Percentiles rank a stretch among this genome's conserved stretches.
Evolutionary conservation across 345 rosid genomes (phyloP).

Genomic region (Populus davidiana): DNA sequence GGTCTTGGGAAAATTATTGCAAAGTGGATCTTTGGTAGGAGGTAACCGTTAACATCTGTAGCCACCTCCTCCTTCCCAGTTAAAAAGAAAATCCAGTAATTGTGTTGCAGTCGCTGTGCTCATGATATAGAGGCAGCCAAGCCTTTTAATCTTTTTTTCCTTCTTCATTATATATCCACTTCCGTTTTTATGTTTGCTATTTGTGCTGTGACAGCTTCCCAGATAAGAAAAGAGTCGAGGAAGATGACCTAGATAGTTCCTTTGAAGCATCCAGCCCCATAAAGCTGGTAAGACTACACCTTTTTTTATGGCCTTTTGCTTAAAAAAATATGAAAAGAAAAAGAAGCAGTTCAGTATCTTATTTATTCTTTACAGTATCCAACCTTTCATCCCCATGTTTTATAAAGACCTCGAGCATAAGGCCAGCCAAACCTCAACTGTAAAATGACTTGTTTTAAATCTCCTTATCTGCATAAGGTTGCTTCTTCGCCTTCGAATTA

Average conservation of each 20-base stretch:
- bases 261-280: constrained; percentile 47
- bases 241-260: constrained; percentile 42
- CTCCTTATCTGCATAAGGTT: neutral
- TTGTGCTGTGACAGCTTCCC: constrained; percentile 61
- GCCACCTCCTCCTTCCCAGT: constrained; percentile 10
- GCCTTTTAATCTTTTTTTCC: constrained; percentile 15
- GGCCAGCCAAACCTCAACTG: constrained; percentile 11
- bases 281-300: constrained; percentile 58
- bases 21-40: constrained; percentile 24
- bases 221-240: constrained; percentile 52
- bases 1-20: constrained; percentile 33
- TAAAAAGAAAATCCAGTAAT: neutral
- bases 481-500: neutral
- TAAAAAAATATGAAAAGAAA: neutral
- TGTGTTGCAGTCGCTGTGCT: constrained; percentile 13
- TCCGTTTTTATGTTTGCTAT: constrained; percentile 31
- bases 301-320: constrained; percentile 5
- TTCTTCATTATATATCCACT: constrained; percentile 15
- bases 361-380: constrained; percentile 28
- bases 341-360: constrained; percentile 32
- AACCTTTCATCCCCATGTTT: constrained; percentile 22
- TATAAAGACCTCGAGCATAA: constrained; percentile 14
- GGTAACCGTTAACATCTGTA: constrained; percentile 17
- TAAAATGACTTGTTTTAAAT: constrained; percentile 1
- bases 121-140: constrained; percentile 6